phyloP scores from a whole-genome alignment of 2,329 filamentous ascomycete genomes.

The Xylariales sp. region DNA sequence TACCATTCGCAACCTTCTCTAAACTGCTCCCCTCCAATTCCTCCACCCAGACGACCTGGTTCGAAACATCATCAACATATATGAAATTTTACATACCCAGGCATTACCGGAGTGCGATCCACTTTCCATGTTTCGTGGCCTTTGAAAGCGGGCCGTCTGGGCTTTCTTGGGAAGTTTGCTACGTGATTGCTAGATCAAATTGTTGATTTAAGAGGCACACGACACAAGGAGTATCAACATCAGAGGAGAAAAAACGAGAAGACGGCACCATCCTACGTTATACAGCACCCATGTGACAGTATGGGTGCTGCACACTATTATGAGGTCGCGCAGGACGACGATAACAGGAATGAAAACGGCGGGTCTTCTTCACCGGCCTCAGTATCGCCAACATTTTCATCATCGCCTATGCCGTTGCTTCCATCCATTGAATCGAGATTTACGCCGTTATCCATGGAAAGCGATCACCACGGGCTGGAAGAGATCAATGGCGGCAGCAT shows the following conservation, averaged over 20 bases:
- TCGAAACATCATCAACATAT: too few relatives aligned
- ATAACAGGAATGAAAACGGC: constrained; percentile 18
- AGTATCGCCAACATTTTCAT: constrained; percentile 21
- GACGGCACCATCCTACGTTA: not conserved
- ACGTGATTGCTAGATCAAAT: not conserved
- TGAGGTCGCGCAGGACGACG: constrained; percentile 16
- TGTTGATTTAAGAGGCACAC: not conserved
- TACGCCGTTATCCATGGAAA: constrained; percentile 27
- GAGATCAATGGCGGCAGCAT: not conserved
- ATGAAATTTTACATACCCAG: too few relatives aligned
- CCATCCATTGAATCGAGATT: constrained; percentile 19
- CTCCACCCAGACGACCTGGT: too few relatives aligned
- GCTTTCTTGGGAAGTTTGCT: not conserved
- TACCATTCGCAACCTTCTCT: too few relatives aligned
- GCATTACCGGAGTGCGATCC: constrained; percentile 3
- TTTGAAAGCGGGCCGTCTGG: not conserved
- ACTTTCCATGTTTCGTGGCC: constrained; percentile 3
- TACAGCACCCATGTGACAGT: too few relatives aligned
- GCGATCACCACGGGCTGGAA: constrained; percentile 14
- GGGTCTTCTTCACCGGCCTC: constrained; percentile 17
- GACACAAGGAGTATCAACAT: too few relatives aligned
- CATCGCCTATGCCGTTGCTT: constrained; percentile 26
- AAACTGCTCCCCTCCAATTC: too few relatives aligned
- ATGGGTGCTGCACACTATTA: not conserved
- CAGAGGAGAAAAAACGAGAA: too few relatives aligned